A percentile compares a stretch with the other conserved stretches of the same genome.
These are phyloP conservation scores for Strigomonas culicis DNA, from an alignment of 208 protist species.

Conservation along the genomic window DNA sequence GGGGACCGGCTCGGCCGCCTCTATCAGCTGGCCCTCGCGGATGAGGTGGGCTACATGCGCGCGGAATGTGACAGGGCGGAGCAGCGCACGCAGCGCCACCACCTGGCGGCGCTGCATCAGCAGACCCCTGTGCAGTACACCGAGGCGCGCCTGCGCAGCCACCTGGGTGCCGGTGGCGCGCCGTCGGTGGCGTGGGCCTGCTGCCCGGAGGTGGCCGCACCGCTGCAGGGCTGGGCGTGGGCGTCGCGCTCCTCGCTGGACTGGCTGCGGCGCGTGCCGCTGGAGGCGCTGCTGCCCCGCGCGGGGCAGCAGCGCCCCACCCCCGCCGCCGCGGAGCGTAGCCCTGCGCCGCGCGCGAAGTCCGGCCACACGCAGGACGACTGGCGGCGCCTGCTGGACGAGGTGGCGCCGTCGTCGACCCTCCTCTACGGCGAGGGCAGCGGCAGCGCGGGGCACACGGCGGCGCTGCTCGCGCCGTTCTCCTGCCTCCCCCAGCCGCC, in stretches of 20 bases:
- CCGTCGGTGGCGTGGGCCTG: no score
- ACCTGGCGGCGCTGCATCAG: not conserved
- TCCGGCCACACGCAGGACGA: not conserved
- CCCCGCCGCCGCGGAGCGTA: no score
- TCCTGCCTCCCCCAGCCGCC: not conserved
- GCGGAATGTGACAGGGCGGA: not conserved
- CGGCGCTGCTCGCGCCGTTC: not conserved
- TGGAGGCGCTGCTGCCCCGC: constrained; percentile 7
- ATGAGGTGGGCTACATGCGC: constrained; percentile 4
- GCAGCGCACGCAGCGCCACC: not conserved
- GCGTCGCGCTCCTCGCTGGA: constrained; percentile 13
- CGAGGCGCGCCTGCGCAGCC: constrained; percentile 1
- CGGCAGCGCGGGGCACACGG: not conserved
- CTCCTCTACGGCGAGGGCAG: not conserved
- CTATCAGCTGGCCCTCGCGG: constrained; percentile 57
- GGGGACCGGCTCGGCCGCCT: constrained; percentile 73
- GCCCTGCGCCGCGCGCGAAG: no score
- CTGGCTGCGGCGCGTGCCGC: constrained; percentile 20
- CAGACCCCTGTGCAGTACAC: not conserved
- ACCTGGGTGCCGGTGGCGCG: not conserved
- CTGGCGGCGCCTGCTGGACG: not conserved
- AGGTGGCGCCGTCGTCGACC: constrained; percentile 7
- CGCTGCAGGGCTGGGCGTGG: constrained; percentile 14
- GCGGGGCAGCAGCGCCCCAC: not conserved
- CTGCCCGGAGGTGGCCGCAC: not conserved